phyloP scores from a whole-genome alignment of 2,329 filamentous ascomycete species.

The Colletotrichum paranaense region DNA sequence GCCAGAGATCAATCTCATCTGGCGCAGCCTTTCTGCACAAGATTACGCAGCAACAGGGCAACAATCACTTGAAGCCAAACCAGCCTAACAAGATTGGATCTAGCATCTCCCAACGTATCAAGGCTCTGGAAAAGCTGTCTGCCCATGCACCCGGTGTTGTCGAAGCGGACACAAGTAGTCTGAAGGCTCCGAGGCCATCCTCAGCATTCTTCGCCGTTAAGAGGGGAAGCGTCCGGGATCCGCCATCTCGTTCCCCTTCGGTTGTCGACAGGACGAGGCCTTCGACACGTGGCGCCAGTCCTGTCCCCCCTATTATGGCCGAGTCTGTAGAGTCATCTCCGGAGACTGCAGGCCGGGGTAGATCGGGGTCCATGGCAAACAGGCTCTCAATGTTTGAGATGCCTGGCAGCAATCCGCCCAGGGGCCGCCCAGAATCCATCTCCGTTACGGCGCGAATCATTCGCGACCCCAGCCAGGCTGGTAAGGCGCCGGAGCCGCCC shows the following conservation, averaged over 20 bases:
- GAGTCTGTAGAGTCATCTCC: conserved; percentile 60
- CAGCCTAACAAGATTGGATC: conserved; percentile 83
- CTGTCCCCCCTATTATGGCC: conserved; percentile 49
- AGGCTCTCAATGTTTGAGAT: conserved; percentile 67
- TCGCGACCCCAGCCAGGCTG: conserved; percentile 67
- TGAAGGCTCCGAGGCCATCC: conserved; percentile 47
- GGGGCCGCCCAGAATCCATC: conserved; percentile 77
- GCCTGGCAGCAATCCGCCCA: conserved; percentile 47
- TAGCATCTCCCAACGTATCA: conserved; percentile 94
- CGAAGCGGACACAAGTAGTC: conserved; percentile 38
- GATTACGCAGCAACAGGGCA: conserved; percentile 61
- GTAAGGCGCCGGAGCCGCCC: conserved; percentile 52
- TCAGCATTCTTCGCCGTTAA: conserved; percentile 71
- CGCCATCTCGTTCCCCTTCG: conserved; percentile 55
- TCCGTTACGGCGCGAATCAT: conserved; percentile 89
- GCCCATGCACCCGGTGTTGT: conserved; percentile 48
- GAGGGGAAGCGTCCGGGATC: conserved; percentile 53
- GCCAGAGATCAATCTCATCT: conserved; percentile 63
- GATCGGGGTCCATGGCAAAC: conserved; percentile 66
- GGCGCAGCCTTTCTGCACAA: conserved; percentile 67
- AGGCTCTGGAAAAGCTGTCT: conserved; percentile 86
- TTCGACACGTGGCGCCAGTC: conserved; percentile 44
- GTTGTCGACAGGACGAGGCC: conserved; percentile 57
- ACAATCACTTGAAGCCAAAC: conserved; percentile 68
- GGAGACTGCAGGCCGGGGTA: conserved; percentile 56